Evolutionary conservation across 306 rosid genomes (phyloP), one percentile per base, ranked within the genome.

Genomic region (Styphnolobium japonicum): DNA sequence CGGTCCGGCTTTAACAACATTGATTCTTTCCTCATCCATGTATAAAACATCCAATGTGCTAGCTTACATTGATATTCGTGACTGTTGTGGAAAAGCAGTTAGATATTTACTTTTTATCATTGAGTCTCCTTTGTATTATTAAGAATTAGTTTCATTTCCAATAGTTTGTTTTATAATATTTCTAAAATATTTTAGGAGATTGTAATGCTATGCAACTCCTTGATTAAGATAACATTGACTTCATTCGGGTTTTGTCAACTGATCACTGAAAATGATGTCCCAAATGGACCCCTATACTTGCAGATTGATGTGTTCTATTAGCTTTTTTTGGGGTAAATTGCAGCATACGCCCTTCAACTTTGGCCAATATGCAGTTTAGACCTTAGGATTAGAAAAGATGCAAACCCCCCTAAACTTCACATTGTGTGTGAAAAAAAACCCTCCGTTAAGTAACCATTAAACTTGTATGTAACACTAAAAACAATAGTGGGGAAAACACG

Each of bases 1-100:
- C n/a, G n/a, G n/a, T n/a, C n/a, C n/a, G n/a, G n/a, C n/a, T n/a
- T n/a, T n/a, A n/a, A n/a, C n/a, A n/a, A n/a, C n/a, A n/a, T n/a
- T n/a, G n/a, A n/a, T n/a, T n/a, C n/a, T n/a, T 40, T 69, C 62
- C 52, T 56, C 57, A 57, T 45, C 62, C 18, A 78, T 42, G 51
- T 40, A 23, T 16, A 16, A 36, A 64, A 77, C 73, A 65, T 66
- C 45, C 21, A 11, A 23, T n/a, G 25, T 66, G n/a, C 36, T 53
- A 36, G 14, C 25, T 67, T 53, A 49, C 40, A 27, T 27, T 1
- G 1, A 27, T 27, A 27, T 27, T 1, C 31, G 3, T 3, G 31
- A 23, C 18, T 48, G 36, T 49, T 11, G 33, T 34, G 48, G 36
- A 64, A 27, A 76, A 53, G 51, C 43, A 76, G 53, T 63, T 9